Evolutionary conservation across 2,329 filamentous ascomycete genomes (phyloP).

Genomic region (Ophiostoma novo-ulmi): DNA sequence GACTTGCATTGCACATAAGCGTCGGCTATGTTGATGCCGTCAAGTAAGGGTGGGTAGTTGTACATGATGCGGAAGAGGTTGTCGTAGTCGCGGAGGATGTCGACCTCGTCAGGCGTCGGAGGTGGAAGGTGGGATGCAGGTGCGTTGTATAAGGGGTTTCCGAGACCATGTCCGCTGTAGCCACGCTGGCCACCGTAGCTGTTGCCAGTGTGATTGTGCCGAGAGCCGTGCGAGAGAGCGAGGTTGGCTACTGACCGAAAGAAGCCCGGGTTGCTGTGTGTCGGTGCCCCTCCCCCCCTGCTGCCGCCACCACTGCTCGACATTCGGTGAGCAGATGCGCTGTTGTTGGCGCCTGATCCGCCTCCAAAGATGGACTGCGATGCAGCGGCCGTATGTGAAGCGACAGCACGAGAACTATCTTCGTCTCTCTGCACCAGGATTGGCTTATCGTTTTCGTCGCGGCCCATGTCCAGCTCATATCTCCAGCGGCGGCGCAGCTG

Average conservation of each 20-base stretch:
- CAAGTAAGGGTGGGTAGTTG: slow-evolving; percentile 78
- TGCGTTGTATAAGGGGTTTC: slow-evolving; percentile 21
- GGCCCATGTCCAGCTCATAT: slow-evolving; percentile 78
- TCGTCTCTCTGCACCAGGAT: slow-evolving; percentile 79
- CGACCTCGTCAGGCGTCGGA: slow-evolving; percentile 59
- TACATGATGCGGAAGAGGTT: slow-evolving; percentile 96
- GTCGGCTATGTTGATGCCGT: slow-evolving; percentile 81
- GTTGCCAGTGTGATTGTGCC: slow-evolving; percentile 32
- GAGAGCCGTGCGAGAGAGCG: slow-evolving; percentile 46
- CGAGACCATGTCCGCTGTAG: slow-evolving; percentile 32
- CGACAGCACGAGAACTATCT: slow-evolving; percentile 32
- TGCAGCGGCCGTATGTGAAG: slow-evolving; percentile 23
- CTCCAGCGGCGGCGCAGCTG: slow-evolving; percentile 59
- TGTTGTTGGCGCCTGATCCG: slow-evolving; percentile 41
- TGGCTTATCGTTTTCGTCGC: slow-evolving; percentile 68
- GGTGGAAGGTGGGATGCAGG: slow-evolving; percentile 34
- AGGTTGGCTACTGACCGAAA: slow-evolving; percentile 86
- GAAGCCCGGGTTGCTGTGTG: slow-evolving; percentile 48
- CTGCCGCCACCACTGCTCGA: slow-evolving; percentile 30
- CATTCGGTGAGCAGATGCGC: slow-evolving; percentile 41
- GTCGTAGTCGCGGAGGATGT: slow-evolving; percentile 85
- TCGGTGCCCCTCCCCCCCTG: slow-evolving; percentile 33
- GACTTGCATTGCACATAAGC: slow-evolving; percentile 94
- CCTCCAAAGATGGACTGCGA: slow-evolving; percentile 55
- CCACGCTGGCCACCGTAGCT: slow-evolving; percentile 34